Percentiles rank a stretch among this genome's conserved stretches.
Evolutionary conservation across 2,329 filamentous ascomycete species (phyloP).

Genomic region (Zymoseptoria brevis): DNA sequence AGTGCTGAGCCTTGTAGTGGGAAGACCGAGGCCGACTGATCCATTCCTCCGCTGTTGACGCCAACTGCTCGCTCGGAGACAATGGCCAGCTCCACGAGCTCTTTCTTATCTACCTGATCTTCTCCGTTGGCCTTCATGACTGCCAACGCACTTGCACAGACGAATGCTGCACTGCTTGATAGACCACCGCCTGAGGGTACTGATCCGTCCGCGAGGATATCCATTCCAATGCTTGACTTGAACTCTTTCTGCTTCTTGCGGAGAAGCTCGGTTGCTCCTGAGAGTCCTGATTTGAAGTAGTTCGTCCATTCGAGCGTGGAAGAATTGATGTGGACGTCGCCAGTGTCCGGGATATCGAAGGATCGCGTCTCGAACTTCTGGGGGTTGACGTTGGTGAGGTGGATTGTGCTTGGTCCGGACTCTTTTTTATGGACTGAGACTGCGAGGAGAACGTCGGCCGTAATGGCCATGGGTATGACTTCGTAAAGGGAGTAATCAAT

Average conservation of each 20-base stretch:
- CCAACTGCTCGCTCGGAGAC: slow-evolving; percentile 90
- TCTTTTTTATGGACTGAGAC: slow-evolving; percentile 52
- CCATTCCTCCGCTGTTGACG: slow-evolving; percentile 97
- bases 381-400: slow-evolving; percentile 70
- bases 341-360: slow-evolving; percentile 60
- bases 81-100: slow-evolving; percentile 85
- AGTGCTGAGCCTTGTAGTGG: slow-evolving; percentile 77
- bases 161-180: slow-evolving; percentile 88
- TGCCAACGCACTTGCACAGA: slow-evolving; percentile 80
- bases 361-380: slow-evolving; percentile 67
- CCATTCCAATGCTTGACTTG: slow-evolving; percentile 68
- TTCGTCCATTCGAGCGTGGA: slow-evolving; percentile 90
- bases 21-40: slow-evolving; percentile 93
- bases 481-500: slow-evolving; percentile 98
- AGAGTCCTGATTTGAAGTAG: slow-evolving; percentile 91
- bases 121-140: slow-evolving; percentile 81
- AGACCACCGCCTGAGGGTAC: slow-evolving; percentile 88
- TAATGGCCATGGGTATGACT: slow-evolving; percentile 91
- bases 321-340: slow-evolving; percentile 63
- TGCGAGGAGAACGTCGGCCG: slow-evolving; percentile 81
- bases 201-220: slow-evolving; percentile 81
- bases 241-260: slow-evolving; percentile 53
- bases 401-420: slow-evolving; percentile 54
- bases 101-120: slow-evolving; percentile 73
- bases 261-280: slow-evolving; percentile 72